These are phyloP conservation scores for Nicotiana undulata DNA, from an alignment of 257 asterid species.

Conservation along the genomic window DNA sequence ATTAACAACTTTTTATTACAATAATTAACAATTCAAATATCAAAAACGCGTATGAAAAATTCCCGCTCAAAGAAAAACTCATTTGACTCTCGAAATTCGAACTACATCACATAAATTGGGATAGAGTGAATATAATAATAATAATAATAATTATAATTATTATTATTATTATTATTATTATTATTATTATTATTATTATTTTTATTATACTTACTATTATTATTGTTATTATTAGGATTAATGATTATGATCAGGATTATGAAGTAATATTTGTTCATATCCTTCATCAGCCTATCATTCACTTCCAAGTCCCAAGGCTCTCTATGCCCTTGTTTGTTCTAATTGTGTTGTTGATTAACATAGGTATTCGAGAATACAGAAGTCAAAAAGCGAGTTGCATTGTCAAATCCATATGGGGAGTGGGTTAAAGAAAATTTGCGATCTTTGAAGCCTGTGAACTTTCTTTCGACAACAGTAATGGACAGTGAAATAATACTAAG, in stretches of 20 bases:
- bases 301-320: not conserved
- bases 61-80: no score
- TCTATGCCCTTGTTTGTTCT: slow-evolving; percentile 4
- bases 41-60: no score
- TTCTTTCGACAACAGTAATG: slow-evolving; percentile 55
- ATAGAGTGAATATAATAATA: no score
- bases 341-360: slow-evolving; percentile 1
- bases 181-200: not conserved
- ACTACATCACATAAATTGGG: no score
- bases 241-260: not conserved
- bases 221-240: no score
- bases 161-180: not conserved
- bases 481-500: slow-evolving; percentile 80
- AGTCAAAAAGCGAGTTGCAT: slow-evolving; percentile 87
- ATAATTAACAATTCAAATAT: no score
- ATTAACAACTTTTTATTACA: no score
- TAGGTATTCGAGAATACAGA: slow-evolving; percentile 95
- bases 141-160: not conserved
- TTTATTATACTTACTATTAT: no score
- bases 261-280: not conserved
- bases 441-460: slow-evolving; percentile 58
- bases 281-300: not conserved
- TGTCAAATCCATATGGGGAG: slow-evolving; percentile 73
- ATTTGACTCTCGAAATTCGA: no score
- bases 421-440: slow-evolving; percentile 88